A percentile compares a stretch with the other conserved stretches of the same genome.
phyloP scores from a whole-genome alignment of 202 grass and related monocot species.

The Thinopyrum obtusiflorum region DNA sequence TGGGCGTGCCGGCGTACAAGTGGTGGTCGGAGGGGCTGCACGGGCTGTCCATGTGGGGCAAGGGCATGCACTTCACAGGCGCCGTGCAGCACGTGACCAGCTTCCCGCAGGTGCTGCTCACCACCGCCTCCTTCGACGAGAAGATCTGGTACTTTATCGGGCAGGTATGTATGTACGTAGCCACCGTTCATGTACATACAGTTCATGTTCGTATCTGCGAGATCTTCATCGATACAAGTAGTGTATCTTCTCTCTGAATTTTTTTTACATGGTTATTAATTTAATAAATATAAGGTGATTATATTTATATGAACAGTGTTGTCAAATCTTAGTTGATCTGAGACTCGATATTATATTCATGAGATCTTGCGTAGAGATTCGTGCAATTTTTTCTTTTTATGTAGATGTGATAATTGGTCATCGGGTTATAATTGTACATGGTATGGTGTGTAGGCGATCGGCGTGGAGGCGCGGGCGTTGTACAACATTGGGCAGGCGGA shows the following conservation, averaged over 20 bases:
- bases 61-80: slow-evolving; percentile 52
- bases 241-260: background rate
- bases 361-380: too few species aligned
- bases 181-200: too few species aligned
- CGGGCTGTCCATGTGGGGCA: slow-evolving; percentile 54
- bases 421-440: too few species aligned
- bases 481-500: slow-evolving; percentile 75
- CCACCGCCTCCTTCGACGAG: slow-evolving; percentile 64
- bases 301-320: too few species aligned
- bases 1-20: slow-evolving; percentile 61
- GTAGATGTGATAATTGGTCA: too few species aligned
- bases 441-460: slow-evolving; percentile 31
- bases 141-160: slow-evolving; percentile 59
- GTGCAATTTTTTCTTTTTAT: too few species aligned
- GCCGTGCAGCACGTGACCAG: slow-evolving; percentile 41
- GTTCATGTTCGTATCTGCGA: too few species aligned
- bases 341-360: too few species aligned
- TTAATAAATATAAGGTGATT: background rate
- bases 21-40: slow-evolving; percentile 89
- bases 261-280: background rate
- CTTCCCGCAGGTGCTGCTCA: slow-evolving; percentile 85
- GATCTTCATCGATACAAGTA: too few species aligned
- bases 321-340: too few species aligned
- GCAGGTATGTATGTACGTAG: slow-evolving; percentile 35
- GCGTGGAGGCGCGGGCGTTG: slow-evolving; percentile 50